phyloP scores from a whole-genome alignment of 2,329 filamentous ascomycete genomes.

The Pseudogymnoascus sp. region DNA sequence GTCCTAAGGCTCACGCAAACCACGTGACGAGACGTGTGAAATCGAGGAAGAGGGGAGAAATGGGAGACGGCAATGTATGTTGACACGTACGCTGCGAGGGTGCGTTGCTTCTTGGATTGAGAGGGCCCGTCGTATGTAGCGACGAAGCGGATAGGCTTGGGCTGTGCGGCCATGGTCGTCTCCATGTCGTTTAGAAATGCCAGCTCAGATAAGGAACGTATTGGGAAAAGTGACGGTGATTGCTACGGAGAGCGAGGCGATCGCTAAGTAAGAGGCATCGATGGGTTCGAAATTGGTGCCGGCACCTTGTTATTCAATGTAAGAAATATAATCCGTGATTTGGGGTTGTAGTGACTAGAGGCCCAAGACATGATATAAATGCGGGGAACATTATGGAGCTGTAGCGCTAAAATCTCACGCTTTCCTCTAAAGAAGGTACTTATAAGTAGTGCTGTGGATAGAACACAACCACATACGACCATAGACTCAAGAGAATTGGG shows the following conservation, averaged over 20 bases:
- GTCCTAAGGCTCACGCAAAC: neutral
- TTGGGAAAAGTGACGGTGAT: neutral
- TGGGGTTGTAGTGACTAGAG: neutral
- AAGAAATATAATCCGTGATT: neutral
- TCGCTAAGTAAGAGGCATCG: neutral
- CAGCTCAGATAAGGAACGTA: neutral
- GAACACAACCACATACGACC: too few relatives aligned
- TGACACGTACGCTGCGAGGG: neutral
- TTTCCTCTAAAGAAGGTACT: neutral
- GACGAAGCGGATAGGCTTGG: slow-evolving; percentile 27
- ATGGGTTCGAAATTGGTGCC: neutral
- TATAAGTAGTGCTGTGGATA: neutral
- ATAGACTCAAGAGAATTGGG: too few relatives aligned
- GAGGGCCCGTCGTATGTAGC: slow-evolving; percentile 23
- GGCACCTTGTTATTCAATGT: neutral
- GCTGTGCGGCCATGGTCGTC: slow-evolving; percentile 36
- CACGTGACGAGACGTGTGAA: neutral
- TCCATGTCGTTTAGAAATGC: slow-evolving; percentile 31
- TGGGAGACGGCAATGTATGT: neutral
- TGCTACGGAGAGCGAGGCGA: neutral
- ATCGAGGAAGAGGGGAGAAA: neutral
- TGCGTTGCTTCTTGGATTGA: slow-evolving; percentile 13
- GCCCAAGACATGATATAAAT: neutral
- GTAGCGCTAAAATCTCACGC: neutral
- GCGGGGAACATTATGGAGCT: neutral